Evolutionary conservation across 345 rosid genomes (phyloP), one percentile per base, ranked within the genome.

Genomic region (Clausena lansium): DNA sequence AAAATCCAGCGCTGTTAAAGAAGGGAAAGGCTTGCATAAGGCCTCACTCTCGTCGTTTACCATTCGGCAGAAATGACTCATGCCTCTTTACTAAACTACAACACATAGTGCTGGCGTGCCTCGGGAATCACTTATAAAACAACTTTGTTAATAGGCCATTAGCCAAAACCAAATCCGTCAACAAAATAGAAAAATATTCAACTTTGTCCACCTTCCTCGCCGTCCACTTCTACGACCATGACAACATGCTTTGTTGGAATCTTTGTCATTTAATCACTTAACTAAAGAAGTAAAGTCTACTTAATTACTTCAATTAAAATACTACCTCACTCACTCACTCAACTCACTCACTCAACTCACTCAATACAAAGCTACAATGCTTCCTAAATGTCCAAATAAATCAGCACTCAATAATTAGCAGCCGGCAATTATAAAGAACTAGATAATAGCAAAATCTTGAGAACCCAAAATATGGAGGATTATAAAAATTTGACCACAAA

Each of bases 161-260:
- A 39, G n/a, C 20, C 57, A 27, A 63, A 82, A 66, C 15, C 24
- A 33, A 68, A 9, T 32, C 25, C 59, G 50, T 77, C 78, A 63
- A 54, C 50, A 25, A 70, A 28, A 10, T 9, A 15, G 9, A 73
- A 41, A 38, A 45, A 77, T 30, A 79, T 9, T 69, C 30, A 52
- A 73, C 20, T 28, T 69, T 35, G 25, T 58, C 78, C 2, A 59
- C 70, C 79, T 45, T 45, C 79, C 19, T 41, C 75, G 64, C 85
- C 84, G 84, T 77, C 89, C 82, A 62, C 68, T 54, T 67, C 79
- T 36, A 61, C 75, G 30, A 30, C 80, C 79, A 73, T 59, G 76
- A 82, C 79, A 66, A 33, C 22, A 54, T 77, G 84, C 81, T 68
- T 59, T 60, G 83, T 78, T 22, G 78, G 80, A 75, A 15, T 9